Conservation (phyloP, 257 asterid genomes). For the Vinca minor region DNA sequence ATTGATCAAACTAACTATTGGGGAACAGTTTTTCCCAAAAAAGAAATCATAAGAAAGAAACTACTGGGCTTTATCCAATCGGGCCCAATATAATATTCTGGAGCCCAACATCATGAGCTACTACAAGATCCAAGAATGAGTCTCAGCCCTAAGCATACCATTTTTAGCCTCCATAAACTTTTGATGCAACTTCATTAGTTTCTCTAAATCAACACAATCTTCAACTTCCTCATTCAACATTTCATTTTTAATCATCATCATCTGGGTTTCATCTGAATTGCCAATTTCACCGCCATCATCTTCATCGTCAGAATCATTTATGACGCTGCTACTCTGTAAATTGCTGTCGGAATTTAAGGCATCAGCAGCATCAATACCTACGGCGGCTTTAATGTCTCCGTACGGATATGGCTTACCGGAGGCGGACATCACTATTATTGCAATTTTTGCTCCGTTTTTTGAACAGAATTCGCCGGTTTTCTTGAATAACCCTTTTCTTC, state of each 20-base stretch:
- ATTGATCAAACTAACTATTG: no score
- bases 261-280: no score
- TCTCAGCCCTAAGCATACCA: background rate
- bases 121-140: background rate
- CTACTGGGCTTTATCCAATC: no score
- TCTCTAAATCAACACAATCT: background rate
- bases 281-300: no score
- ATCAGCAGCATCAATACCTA: background rate
- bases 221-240: background rate
- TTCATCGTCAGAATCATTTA: no score
- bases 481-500: slow-evolving; percentile 15
- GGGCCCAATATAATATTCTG: no score
- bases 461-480: background rate
- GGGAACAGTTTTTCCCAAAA: no score
- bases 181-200: background rate
- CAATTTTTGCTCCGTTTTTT: background rate
- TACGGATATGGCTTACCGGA: background rate
- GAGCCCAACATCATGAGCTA: no score
- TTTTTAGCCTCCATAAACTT: background rate
- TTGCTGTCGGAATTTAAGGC: background rate
- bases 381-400: slow-evolving; percentile 3
- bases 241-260: no score
- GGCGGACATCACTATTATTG: slow-evolving; percentile 1
- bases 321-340: background rate
- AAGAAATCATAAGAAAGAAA: no score